These are phyloP conservation scores for Pholiota conissans DNA, from an alignment of 768 basidiomycete genomes.

Conservation along the genomic window DNA sequence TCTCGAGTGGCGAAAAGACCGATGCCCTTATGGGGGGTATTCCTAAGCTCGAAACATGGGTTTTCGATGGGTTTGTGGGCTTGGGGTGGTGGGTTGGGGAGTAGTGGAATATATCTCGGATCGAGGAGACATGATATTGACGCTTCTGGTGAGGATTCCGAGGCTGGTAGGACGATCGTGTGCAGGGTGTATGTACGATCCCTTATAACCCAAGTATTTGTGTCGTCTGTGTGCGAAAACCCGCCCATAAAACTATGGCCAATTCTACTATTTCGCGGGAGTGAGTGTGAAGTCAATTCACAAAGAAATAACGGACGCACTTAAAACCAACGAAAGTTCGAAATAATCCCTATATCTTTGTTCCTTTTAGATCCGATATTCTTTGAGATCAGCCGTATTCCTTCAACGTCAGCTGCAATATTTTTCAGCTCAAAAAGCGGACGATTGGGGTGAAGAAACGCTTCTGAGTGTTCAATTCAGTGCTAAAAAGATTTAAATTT, in stretches of 20 bases:
- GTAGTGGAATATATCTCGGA: slow-evolving; percentile 17
- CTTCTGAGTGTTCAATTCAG: too few species aligned
- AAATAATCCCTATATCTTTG: too few species aligned
- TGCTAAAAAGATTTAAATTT: background rate
- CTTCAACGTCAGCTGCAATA: too few species aligned
- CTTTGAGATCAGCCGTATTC: too few species aligned
- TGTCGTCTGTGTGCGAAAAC: background rate
- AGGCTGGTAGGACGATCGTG: slow-evolving; percentile 11
- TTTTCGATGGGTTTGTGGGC: slow-evolving; percentile 1
- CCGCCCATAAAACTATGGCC: background rate
- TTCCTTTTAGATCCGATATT: too few species aligned
- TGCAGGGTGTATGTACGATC: slow-evolving; percentile 13
- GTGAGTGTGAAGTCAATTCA: too few species aligned
- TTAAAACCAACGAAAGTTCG: too few species aligned
- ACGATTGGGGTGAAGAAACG: too few species aligned
- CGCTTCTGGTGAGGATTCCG: background rate
- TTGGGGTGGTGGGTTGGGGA: slow-evolving; percentile 16
- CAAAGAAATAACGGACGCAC: too few species aligned
- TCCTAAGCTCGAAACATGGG: slow-evolving; percentile 3
- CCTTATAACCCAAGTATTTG: slow-evolving; percentile 4
- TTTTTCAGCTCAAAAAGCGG: too few species aligned
- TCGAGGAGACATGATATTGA: slow-evolving; percentile 20
- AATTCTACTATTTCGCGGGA: too few species aligned
- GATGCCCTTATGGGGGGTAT: slow-evolving; percentile 31
- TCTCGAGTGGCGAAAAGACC: slow-evolving; percentile 37